Percentiles rank a stretch among this genome's conserved stretches.
phyloP scores from a whole-genome alignment of 2,329 filamentous ascomycete genomes.

The Botryotinia narcissicola region DNA sequence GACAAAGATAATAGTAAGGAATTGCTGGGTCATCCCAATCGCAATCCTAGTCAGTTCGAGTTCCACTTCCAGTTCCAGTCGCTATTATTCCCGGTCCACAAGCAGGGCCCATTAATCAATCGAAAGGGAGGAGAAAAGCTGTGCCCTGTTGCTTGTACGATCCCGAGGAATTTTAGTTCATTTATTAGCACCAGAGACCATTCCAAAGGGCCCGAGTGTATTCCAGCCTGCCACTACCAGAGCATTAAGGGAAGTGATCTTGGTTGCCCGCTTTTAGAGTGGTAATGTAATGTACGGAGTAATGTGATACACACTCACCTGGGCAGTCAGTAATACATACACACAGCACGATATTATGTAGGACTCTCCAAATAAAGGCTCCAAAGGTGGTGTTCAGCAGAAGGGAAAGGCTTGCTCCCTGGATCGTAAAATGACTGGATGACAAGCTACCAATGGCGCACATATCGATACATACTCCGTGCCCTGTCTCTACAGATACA shows the following conservation, averaged over 20 bases:
- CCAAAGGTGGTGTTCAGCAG: neutral
- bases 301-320: neutral
- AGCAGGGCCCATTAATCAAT: conserved; percentile 6
- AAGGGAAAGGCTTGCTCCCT: neutral
- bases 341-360: neutral
- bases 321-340: neutral
- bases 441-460: neutral
- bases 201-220: conserved; percentile 15
- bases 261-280: conserved; percentile 14
- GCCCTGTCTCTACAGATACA: neutral
- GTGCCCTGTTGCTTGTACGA: conserved; percentile 13
- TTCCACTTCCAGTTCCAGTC: neutral
- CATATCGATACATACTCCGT: neutral
- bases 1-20: conserved; percentile 2
- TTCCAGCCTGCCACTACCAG: conserved; percentile 3
- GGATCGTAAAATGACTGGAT: conserved; percentile 14
- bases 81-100: neutral
- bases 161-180: conserved; percentile 15
- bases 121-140: conserved; percentile 14
- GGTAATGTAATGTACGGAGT: conserved; percentile 5
- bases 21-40: conserved; percentile 4
- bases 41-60: neutral
- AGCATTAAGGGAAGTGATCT: neutral
- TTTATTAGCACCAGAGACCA: neutral
- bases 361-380: neutral